Evolutionary conservation across 192 early-diverging fungal species (phyloP), one percentile per base, ranked within the genome.

Genomic region (Rhizoclosmatium sp.): DNA sequence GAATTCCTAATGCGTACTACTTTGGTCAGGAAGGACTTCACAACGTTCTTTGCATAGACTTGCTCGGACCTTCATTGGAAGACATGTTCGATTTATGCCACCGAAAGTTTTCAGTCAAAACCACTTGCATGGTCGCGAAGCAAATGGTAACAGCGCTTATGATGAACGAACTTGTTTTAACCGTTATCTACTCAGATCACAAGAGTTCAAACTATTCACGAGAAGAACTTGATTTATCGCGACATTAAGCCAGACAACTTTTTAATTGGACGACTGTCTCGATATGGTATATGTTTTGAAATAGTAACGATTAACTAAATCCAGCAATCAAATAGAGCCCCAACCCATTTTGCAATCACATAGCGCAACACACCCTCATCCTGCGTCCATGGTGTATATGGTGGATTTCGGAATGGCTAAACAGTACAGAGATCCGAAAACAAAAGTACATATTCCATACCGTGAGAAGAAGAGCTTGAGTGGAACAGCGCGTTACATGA

Each of bases 21-120:
- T 97, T 95, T 90, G 95, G 95, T 54, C 94, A 95, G 78, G 96
- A 97, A 82, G 94, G 96, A 12, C 85, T 97, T 44, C 92, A 97
- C 81, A 97, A 96, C 81, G 89, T 97, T 51, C 85, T 97, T 2
- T 94, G 93, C 67, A 94, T 97, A 47, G 96, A 97, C 79, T 86
- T 97, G 67, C 87, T 97, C 3, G 96, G 96, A 2, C 93, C 94
- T n/a, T 93, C 91, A 47, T 83, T 97, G 21, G 96, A 97, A 82
- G 96, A 97, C 80, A 86, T 96, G 73, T 97, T 97, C 87, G 96
- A 97, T 82, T 88, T 90, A 80, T 97, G 96, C 83, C 87, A 90
- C 7, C 86, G 96, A 80, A 95, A 92, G 81, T 97, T 97, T 75
- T 88, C 89, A 4, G 89, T 91, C 62, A 96, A 96, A 83, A 97